phyloP scores from a whole-genome alignment of 768 basidiomycete genomes.

The Harrya chromipes region DNA sequence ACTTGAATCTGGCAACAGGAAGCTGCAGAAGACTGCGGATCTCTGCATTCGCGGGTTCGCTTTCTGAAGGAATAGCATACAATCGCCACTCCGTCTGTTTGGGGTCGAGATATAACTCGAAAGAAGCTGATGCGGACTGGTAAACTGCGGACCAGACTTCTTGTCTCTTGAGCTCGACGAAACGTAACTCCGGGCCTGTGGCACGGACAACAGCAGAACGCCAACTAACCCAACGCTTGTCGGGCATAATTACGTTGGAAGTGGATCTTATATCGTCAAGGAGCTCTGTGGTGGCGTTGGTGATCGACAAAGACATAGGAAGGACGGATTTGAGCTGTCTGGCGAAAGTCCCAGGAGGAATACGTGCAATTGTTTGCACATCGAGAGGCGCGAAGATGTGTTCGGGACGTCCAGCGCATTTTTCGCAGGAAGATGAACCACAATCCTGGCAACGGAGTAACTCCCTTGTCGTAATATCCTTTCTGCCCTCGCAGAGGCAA shows the following conservation, averaged over 20 bases:
- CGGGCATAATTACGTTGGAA: slow-evolving; percentile 42
- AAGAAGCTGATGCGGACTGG: slow-evolving; percentile 61
- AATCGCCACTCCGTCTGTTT: slow-evolving; percentile 85
- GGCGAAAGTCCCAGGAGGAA: slow-evolving; percentile 72
- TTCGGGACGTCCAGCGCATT: slow-evolving; percentile 88
- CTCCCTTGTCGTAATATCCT: slow-evolving; percentile 64
- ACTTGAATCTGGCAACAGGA: slow-evolving; percentile 75
- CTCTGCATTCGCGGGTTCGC: slow-evolving; percentile 73
- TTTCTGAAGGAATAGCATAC: slow-evolving; percentile 64
- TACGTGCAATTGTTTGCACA: slow-evolving; percentile 48
- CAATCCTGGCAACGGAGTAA: slow-evolving; percentile 76
- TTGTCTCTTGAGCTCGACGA: slow-evolving; percentile 83
- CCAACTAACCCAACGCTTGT: slow-evolving; percentile 69
- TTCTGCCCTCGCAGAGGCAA: slow-evolving; percentile 89
- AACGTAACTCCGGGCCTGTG: slow-evolving; percentile 64
- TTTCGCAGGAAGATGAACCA: slow-evolving; percentile 72
- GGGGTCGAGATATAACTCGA: slow-evolving; percentile 77
- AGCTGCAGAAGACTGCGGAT: slow-evolving; percentile 69
- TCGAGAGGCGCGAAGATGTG: slow-evolving; percentile 69
- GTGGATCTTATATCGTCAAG: slow-evolving; percentile 49
- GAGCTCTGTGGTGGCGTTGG: slow-evolving; percentile 44
- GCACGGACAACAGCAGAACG: slow-evolving; percentile 60
- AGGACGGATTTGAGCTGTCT: slow-evolving; percentile 72
- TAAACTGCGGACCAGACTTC: slow-evolving; percentile 84
- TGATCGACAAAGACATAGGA: slow-evolving; percentile 79